Evolutionary conservation across 345 rosid genomes (phyloP).

Genomic region (Heritiera fomes): DNA sequence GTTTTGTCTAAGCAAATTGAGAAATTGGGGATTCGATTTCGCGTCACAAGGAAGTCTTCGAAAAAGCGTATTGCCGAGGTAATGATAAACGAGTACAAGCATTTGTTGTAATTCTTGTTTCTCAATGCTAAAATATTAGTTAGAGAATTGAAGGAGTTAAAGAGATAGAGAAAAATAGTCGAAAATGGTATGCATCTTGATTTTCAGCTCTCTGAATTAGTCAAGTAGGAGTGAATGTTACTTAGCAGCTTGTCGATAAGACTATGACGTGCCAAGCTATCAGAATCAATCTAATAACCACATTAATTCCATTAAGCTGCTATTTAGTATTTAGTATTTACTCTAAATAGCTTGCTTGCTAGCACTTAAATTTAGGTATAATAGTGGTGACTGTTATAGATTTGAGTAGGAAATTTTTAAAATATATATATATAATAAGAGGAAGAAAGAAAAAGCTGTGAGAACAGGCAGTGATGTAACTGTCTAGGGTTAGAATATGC

Average conservation of each 20-base stretch:
- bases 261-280: no score
- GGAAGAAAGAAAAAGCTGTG: not conserved
- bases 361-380: not conserved
- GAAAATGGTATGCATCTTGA: not conserved
- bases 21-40: slow-evolving; percentile 87
- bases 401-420: not conserved
- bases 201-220: not conserved
- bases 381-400: not conserved
- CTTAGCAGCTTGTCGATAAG: not conserved
- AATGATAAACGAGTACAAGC: not conserved
- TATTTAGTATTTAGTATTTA: not conserved
- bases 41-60: slow-evolving; percentile 69
- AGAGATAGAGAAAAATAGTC: not conserved
- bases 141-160: not conserved
- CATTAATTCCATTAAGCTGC: no score
- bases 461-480: not conserved
- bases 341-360: not conserved
- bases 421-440: not conserved
- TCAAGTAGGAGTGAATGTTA: not conserved
- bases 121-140: not conserved
- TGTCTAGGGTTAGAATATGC: not conserved
- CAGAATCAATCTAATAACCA: no score
- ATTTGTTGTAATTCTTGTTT: not conserved
- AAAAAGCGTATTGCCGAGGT: slow-evolving; percentile 89
- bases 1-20: slow-evolving; percentile 85